Base-by-base conservation (phyloP, 495 filamentous ascomycete genomes). In the Aspergillus sclerotiicarbonarius region DNA sequence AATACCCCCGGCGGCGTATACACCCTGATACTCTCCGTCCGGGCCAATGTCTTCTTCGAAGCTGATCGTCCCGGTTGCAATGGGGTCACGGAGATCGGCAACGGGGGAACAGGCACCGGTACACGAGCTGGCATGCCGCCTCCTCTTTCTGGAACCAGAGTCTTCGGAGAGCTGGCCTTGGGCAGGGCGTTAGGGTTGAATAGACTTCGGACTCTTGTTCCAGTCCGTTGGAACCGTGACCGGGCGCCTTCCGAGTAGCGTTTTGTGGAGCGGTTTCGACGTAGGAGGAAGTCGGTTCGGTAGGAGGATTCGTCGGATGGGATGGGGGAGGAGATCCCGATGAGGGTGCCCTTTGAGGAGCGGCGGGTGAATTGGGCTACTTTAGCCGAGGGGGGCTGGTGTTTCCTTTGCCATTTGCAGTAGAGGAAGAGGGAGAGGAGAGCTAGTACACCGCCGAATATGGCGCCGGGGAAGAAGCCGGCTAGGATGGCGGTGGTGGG, bases 11-110 rank as follows among this genome's bases (percentile, higher is more conserved):
- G 82, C 53, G 89, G 87, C 6, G 86, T 83, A 69, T 87, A 90
- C 13, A 91, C 79, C 60, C 84, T 83, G 64, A 90, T 90, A 69
- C 82, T 86, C 67, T 87, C 84, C 32, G 72, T 81, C 62, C 85
- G 88, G 1, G 78, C 76, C 64, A 50, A 18, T 84, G 77, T 2
- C 82, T 74, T 43, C 76, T 67, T n/a, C 59, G 54, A 4, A 73
- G 68, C 0, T 73, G 69, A 21, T 76, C 70, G 37, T 71, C 13
- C n/a, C 13, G 37, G 37, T 6, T 41, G 37, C 37, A 41, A n/a
- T 12, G 37, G 37, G 0, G 10, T 41, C 10, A 50, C 63, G 18
- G 46, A 67, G 59, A 46, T 31, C 45, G 58, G 49, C 51, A 45
- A 37, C 29, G 29, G 31, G 29, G 54, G 53, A 6, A 53, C 51